Conservation (phyloP, 2,329 filamentous ascomycete species). For the Ophiognomonia clavigignenti-juglandacearum region DNA sequence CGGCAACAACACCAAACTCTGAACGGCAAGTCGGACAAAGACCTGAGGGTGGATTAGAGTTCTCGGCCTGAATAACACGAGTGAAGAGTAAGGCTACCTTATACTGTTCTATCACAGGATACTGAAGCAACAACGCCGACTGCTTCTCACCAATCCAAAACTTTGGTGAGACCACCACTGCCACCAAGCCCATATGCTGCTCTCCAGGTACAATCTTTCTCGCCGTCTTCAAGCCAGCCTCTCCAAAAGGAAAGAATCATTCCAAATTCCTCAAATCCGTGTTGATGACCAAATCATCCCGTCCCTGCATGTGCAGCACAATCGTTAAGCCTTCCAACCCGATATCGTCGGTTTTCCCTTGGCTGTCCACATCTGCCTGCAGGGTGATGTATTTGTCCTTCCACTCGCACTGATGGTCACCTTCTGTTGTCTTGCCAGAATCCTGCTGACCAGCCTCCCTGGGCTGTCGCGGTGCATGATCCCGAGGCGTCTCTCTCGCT, state of each 20-base stretch:
- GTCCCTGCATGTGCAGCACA: constrained; percentile 43
- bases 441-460: neutral
- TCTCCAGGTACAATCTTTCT: too few species aligned
- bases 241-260: too few species aligned
- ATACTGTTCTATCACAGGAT: neutral
- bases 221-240: too few species aligned
- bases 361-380: constrained; percentile 30
- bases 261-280: constrained; percentile 34
- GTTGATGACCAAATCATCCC: constrained; percentile 47
- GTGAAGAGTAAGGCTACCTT: neutral
- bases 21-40: neutral
- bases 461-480: neutral
- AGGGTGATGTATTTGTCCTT: constrained; percentile 36
- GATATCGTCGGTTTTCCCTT: constrained; percentile 26
- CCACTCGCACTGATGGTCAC: constrained; percentile 37
- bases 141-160: neutral
- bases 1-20: too few species aligned
- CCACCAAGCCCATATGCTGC: too few species aligned
- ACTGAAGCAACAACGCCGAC: neutral
- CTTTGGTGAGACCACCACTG: neutral
- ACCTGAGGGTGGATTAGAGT: neutral
- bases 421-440: neutral
- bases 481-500: neutral
- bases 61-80: neutral
- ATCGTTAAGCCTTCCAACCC: constrained; percentile 46